phyloP scores from a whole-genome alignment of 1,284 basidiomycete genomes.

The Veloporphyrellus conicus region DNA sequence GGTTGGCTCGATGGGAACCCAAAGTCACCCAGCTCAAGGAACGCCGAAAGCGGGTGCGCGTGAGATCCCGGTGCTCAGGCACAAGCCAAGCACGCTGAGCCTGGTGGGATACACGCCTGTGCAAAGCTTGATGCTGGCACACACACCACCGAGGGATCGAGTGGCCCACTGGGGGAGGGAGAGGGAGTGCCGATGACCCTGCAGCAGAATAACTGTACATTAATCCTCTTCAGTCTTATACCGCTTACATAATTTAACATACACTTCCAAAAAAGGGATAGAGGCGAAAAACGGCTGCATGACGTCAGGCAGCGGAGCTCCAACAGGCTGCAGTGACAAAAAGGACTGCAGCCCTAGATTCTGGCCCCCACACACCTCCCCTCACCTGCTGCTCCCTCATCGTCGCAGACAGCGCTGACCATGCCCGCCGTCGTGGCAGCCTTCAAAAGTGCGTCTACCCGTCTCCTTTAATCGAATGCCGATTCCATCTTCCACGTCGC shows the following conservation, averaged over 20 bases:
- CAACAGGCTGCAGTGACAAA: conserved; percentile 31
- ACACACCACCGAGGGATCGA: conserved; percentile 56
- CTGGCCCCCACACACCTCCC: conserved; percentile 6
- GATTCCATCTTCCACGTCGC: conserved; percentile 14
- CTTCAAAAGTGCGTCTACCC: conserved; percentile 57
- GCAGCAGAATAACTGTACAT: not conserved
- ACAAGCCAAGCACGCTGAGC: conserved; percentile 53
- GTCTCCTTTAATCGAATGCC: conserved; percentile 16
- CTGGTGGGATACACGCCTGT: conserved; percentile 69
- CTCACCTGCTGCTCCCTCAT: not conserved
- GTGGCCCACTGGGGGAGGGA: conserved; percentile 21
- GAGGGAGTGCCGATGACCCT: conserved; percentile 6
- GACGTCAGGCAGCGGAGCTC: conserved; percentile 36
- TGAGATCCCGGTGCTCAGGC: conserved; percentile 44
- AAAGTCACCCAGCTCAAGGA: conserved; percentile 43
- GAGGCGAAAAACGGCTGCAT: conserved; percentile 14
- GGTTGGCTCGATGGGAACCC: conserved; percentile 34
- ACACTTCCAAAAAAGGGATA: conserved; percentile 8
- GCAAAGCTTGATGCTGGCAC: conserved; percentile 62
- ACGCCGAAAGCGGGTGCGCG: conserved; percentile 40
- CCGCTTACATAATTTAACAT: not conserved
- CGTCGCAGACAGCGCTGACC: conserved; percentile 9
- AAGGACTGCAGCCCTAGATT: conserved; percentile 24
- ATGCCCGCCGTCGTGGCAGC: conserved; percentile 56
- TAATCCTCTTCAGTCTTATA: not conserved